Base-by-base conservation (phyloP, 257 asterid genomes). In the Capsicum pubescens region DNA sequence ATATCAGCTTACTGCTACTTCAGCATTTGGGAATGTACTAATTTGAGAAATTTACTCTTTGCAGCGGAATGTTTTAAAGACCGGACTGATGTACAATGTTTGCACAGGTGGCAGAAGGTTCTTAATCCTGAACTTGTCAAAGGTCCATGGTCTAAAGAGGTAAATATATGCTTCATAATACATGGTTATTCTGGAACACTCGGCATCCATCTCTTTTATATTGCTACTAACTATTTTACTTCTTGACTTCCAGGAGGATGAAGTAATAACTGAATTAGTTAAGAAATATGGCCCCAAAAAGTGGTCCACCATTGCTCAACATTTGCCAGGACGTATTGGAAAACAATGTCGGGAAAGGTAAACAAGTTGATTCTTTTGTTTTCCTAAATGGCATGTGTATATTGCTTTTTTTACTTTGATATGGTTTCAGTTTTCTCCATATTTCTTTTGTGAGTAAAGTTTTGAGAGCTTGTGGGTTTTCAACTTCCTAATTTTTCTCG, bases 131-230 rank as follows among this genome's bases (percentile, higher is more conserved):
- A 95, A 35, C 98, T 95, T 90, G 97, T 95, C 66, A 95, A 95
- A 92, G 98, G 98, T 85, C 98, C 98, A 71, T 95, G 98, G 98
- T 92, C 98, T 69, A 95, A 93, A 90, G 98, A 95, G 95, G 98
- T 95, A 80, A 76, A 35, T 32, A 26, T 15, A 15, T 54, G 50
- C 82, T 54, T 77, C 16, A 15, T 60, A 67, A 48, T 48, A 54
- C 36, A 35, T 78, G 78, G 58, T 66, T 55, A 58, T 79, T 68
- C 77, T 69, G 57, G 71, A 57, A 76, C 32, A 78, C 19, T 39
- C 67, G n/a, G 52, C 54, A 63, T 76, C 80, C 57, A 17, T 67
- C 42, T 79, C 79, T 79, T 50, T 74, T 74, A 77, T 77, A 10
- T 82, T 71, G 56, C 60, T 85, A 77, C 44, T 54, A 76, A 52